Evolutionary conservation across 495 filamentous ascomycete species (phyloP).

Genomic region (Apiosordaria backusii): DNA sequence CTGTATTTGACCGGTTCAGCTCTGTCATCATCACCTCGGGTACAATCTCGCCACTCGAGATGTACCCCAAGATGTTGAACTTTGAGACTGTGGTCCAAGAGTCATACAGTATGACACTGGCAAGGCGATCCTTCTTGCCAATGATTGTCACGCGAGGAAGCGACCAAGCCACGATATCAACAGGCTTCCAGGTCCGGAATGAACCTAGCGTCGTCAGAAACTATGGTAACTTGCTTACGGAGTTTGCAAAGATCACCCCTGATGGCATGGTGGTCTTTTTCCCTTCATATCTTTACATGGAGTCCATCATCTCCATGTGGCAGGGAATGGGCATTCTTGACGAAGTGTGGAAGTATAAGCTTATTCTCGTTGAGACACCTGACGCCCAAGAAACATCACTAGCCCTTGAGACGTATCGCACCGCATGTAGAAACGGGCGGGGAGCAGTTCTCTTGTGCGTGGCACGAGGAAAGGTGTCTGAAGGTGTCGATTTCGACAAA

Average conservation of each 20-base stretch:
- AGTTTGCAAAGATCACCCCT: conserved; percentile 90
- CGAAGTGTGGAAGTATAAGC: conserved; percentile 98
- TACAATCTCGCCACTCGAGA: conserved; percentile 93
- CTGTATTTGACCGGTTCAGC: conserved; percentile 93
- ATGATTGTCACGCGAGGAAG: conserved; percentile 96
- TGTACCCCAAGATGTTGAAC: conserved; percentile 98
- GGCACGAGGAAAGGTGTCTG: conserved; percentile 92
- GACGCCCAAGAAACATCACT: conserved; percentile 96
- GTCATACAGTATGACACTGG: conserved; percentile 95
- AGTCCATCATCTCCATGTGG: conserved; percentile 98
- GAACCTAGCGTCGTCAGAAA: conserved; percentile 93
- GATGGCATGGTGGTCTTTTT: conserved; percentile 99
- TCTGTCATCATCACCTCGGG: conserved; percentile 99
- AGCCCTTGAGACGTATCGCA: conserved; percentile 93
- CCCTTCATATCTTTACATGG: conserved; percentile 94
- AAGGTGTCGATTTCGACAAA: conserved; percentile 99
- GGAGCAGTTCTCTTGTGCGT: conserved; percentile 92
- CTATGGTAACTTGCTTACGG: conserved; percentile 86
- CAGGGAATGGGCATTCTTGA: conserved; percentile 96
- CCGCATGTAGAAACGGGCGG: conserved; percentile 93
- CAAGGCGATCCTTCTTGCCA: conserved; percentile 89
- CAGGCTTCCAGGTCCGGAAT: conserved; percentile 89
- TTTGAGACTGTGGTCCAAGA: conserved; percentile 91
- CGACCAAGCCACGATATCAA: conserved; percentile 88
- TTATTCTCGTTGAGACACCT: conserved; percentile 96